Evolutionary conservation across 2,329 filamentous ascomycete species (phyloP).

Genomic region (Cladosporium cucumerinum): DNA sequence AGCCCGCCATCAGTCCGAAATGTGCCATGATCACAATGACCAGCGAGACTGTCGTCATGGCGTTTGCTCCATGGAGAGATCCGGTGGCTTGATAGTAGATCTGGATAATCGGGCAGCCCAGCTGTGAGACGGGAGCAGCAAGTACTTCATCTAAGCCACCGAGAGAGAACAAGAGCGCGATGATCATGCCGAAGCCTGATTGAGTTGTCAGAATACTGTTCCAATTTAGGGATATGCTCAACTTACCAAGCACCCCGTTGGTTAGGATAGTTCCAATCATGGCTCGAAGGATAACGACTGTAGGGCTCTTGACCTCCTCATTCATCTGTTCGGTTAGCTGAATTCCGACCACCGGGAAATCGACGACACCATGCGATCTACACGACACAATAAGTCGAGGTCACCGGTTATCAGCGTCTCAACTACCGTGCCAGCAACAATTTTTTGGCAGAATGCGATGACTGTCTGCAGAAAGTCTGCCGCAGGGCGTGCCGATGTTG

Average conservation of each 20-base stretch:
- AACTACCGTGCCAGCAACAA: neutral
- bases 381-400: no score
- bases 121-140: conserved; percentile 24
- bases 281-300: conserved; percentile 16
- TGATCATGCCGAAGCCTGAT: neutral
- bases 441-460: neutral
- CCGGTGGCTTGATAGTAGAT: conserved; percentile 42
- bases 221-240: neutral
- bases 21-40: conserved; percentile 28
- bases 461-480: neutral
- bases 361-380: no score
- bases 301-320: conserved; percentile 22
- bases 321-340: conserved; percentile 9
- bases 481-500: neutral
- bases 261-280: conserved; percentile 40
- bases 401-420: neutral
- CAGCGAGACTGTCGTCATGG: conserved; percentile 42
- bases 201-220: no score
- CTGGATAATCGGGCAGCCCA: conserved; percentile 44
- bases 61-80: conserved; percentile 39
- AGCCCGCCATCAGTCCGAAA: conserved; percentile 29
- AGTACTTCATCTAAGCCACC: conserved; percentile 37
- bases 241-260: conserved; percentile 40
- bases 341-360: no score
- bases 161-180: conserved; percentile 36